These are phyloP conservation scores for Selenicereus undatus DNA, from an alignment of 148 eudicot species.

Conservation along the genomic window DNA sequence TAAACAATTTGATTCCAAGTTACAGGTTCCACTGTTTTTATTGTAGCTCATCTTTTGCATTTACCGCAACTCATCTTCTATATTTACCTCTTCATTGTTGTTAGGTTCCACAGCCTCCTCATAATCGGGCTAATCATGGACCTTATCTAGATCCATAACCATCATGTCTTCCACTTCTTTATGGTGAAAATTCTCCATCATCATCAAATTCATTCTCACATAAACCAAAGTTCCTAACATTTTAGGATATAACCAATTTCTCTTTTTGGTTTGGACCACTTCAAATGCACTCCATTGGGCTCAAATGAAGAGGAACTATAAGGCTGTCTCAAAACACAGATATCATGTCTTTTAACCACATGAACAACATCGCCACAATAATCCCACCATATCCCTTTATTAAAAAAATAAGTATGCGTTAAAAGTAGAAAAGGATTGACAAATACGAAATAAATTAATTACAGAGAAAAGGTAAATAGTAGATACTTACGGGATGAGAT, in stretches of 20 bases:
- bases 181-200: not conserved
- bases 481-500: too few species aligned
- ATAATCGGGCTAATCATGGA: not conserved
- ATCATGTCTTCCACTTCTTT: too few species aligned
- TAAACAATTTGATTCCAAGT: too few species aligned
- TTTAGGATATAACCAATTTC: not conserved
- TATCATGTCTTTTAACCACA: not conserved
- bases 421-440: too few species aligned
- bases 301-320: not conserved
- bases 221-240: not conserved
- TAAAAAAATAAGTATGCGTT: too few species aligned
- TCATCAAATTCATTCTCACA: not conserved
- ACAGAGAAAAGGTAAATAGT: too few species aligned
- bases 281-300: not conserved
- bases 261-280: not conserved
- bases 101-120: not conserved
- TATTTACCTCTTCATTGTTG: too few species aligned
- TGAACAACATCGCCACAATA: not conserved
- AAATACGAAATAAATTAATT: too few species aligned
- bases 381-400: not conserved
- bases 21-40: too few species aligned
- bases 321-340: not conserved
- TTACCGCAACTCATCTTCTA: too few species aligned
- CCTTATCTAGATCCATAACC: not conserved
- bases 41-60: too few species aligned